phyloP scores from a whole-genome alignment of 371 early-diverging fungal species.

The Nematocida major region DNA sequence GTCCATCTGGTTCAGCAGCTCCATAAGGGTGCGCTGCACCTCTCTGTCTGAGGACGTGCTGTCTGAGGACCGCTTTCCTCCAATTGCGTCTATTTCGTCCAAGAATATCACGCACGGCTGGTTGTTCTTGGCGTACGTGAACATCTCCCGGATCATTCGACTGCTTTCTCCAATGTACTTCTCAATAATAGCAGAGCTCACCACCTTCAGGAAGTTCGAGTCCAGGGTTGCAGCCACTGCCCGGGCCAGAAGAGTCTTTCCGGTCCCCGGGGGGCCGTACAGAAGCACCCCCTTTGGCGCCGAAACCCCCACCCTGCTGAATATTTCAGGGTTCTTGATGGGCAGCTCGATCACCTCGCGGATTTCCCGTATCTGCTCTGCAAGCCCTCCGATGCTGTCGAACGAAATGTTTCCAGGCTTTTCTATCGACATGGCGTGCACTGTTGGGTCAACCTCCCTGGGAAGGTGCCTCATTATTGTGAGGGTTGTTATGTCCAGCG shows the following conservation, averaged over 20 bases:
- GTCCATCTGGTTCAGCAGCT: conserved; percentile 97
- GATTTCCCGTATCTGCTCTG: conserved; percentile 90
- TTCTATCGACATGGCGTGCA: conserved; percentile 91
- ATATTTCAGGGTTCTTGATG: conserved; percentile 94
- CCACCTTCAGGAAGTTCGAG: conserved; percentile 89
- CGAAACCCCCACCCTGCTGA: conserved; percentile 88
- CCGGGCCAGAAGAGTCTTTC: conserved; percentile 76
- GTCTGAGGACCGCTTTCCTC: conserved; percentile 93
- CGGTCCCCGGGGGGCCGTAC: conserved; percentile 94
- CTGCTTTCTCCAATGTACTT: conserved; percentile 97
- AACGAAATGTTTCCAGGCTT: conserved; percentile 80
- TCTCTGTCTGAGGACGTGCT: conserved; percentile 97
- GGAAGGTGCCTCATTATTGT: conserved; percentile 96
- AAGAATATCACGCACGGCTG: conserved; percentile 99
- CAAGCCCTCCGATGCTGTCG: conserved; percentile 90
- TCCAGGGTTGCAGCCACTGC: conserved; percentile 91
- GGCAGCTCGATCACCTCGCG: conserved; percentile 96
- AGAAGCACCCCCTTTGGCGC: conserved; percentile 94
- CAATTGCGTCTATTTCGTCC: conserved; percentile 99
- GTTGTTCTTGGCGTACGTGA: conserved; percentile 93
- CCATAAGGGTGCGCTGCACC: conserved; percentile 98
- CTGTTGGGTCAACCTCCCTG: conserved; percentile 94
- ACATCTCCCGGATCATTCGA: conserved; percentile 92
- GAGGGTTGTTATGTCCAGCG: conserved; percentile 96
- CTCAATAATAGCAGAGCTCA: conserved; percentile 91